These are phyloP conservation scores for Lanzia echinophila DNA, from an alignment of 2,329 filamentous ascomycete genomes.

Conservation along the genomic window DNA sequence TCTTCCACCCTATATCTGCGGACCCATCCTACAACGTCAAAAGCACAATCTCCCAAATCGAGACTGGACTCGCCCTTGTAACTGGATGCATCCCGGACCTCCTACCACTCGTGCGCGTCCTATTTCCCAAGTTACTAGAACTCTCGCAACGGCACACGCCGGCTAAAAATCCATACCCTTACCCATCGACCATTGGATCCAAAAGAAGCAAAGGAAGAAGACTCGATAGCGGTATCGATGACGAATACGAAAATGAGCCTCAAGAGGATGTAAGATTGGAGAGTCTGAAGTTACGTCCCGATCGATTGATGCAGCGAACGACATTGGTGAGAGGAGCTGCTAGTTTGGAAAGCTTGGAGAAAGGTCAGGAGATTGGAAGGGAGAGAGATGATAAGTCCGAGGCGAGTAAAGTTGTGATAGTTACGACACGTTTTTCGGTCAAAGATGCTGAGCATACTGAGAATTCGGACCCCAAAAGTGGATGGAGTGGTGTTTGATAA, in stretches of 20 bases:
- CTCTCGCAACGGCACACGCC: not conserved
- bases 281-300: not conserved
- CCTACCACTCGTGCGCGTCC: not conserved
- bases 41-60: slow-evolving; percentile 18
- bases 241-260: no score
- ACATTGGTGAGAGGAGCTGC: not conserved
- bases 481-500: slow-evolving; percentile 5
- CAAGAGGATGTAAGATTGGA: not conserved
- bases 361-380: not conserved
- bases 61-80: slow-evolving; percentile 17
- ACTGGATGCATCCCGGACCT: slow-evolving; percentile 11
- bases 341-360: not conserved
- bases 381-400: not conserved
- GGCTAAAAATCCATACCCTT: not conserved
- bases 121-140: not conserved
- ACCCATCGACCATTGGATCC: not conserved
- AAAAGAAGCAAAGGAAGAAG: not conserved
- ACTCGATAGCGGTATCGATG: not conserved
- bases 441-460: not conserved
- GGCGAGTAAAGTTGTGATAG: not conserved
- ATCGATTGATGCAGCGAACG: not conserved
- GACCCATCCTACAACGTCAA: slow-evolving; percentile 15
- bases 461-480: not conserved
- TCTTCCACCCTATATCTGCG: slow-evolving; percentile 8
- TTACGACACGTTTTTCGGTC: not conserved